phyloP scores from a whole-genome alignment of 2,329 filamentous ascomycete genomes.

The Stachybotrys elegans region DNA sequence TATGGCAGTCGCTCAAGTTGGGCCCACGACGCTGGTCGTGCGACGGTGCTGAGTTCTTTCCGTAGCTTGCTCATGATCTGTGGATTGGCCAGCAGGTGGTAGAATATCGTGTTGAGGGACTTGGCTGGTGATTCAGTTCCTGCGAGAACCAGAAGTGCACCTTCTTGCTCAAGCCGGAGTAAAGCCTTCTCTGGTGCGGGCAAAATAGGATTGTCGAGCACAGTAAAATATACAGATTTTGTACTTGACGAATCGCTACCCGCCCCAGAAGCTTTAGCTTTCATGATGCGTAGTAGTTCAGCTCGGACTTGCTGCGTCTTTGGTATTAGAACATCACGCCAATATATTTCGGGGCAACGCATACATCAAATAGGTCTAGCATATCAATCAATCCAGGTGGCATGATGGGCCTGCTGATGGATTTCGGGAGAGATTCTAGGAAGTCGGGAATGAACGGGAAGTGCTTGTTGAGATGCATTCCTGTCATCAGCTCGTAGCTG shows the following conservation, averaged over 20 bases:
- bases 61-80: constrained; percentile 1
- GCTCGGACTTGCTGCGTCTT: constrained; percentile 1
- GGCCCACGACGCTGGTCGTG: constrained; percentile 1
- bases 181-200: constrained; percentile 1
- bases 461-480: constrained; percentile 2
- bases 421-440: constrained; percentile 1
- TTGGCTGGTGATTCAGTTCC: constrained; percentile 2
- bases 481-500: constrained; percentile 2
- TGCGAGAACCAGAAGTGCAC: constrained; percentile 2
- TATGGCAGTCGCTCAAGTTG: constrained; percentile 2
- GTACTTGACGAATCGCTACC: constrained; percentile 1
- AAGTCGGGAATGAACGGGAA: constrained; percentile 2
- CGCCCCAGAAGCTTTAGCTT: constrained; percentile 1
- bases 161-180: constrained; percentile 2
- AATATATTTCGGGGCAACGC: not conserved
- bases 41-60: not conserved
- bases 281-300: constrained; percentile 1
- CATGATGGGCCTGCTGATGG: constrained; percentile 2
- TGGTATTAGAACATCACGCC: not conserved
- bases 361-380: constrained; percentile 2
- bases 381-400: constrained; percentile 2
- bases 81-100: constrained; percentile 1
- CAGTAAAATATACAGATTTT: constrained; percentile 1
- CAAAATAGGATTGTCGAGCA: constrained; percentile 3
- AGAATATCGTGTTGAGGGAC: constrained; percentile 1